Conservation (phyloP, 2,329 filamentous ascomycete species). For the Fusarium pilosicola region DNA sequence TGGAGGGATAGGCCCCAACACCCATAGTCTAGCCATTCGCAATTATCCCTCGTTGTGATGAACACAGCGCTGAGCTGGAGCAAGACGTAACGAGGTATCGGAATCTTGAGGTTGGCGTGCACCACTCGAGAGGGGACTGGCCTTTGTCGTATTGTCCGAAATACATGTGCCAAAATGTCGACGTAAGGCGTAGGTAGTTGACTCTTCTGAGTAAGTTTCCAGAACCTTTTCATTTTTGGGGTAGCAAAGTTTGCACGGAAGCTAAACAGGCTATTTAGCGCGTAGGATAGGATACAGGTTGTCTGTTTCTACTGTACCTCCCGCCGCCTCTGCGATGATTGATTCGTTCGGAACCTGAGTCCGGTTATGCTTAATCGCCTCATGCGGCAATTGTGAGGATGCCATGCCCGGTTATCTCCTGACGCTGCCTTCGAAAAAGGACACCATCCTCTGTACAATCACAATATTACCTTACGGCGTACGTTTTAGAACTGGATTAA, state of each 20-base stretch:
- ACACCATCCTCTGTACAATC: background rate
- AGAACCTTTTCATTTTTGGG: constrained; percentile 20
- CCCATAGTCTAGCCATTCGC: background rate
- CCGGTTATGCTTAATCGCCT: constrained; percentile 11
- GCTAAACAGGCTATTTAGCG: background rate
- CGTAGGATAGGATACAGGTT: background rate
- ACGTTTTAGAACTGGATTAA: background rate
- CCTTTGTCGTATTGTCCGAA: background rate
- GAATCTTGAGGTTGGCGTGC: background rate
- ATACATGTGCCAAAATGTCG: background rate
- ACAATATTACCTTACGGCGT: background rate
- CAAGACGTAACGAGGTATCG: background rate
- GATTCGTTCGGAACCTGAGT: constrained; percentile 14
- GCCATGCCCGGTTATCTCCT: constrained; percentile 30
- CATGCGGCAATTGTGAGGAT: constrained; percentile 7
- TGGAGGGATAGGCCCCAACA: constrained; percentile 6
- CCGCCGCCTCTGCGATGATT: constrained; percentile 4
- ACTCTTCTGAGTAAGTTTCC: constrained; percentile 18
- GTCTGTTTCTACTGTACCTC: background rate
- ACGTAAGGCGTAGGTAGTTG: background rate
- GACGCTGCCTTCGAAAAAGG: background rate
- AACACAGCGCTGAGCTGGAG: background rate
- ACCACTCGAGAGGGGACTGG: background rate
- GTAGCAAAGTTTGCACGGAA: background rate
- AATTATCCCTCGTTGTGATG: constrained; percentile 21